Conservation (phyloP, 495 filamentous ascomycete species). For the Podospora anserina region DNA sequence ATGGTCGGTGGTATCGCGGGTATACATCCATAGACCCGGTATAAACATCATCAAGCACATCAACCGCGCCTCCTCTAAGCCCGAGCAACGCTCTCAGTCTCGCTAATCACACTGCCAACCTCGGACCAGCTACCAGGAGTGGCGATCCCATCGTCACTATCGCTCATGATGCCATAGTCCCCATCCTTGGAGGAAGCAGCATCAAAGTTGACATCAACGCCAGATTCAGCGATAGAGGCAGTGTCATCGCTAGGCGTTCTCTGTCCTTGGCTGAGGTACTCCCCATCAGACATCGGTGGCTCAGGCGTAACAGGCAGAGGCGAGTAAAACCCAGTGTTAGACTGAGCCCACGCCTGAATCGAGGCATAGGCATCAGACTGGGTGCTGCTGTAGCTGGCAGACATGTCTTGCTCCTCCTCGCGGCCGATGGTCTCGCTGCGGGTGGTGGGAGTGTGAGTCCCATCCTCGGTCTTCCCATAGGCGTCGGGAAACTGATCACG, state of each 20-base stretch:
- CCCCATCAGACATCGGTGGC: slow-evolving; percentile 40
- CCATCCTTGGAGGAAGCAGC: slow-evolving; percentile 31
- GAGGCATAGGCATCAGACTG: slow-evolving; percentile 42
- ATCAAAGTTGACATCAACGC: slow-evolving; percentile 39
- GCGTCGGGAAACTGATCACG: slow-evolving; percentile 20
- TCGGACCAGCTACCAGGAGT: slow-evolving; percentile 78
- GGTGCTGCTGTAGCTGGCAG: slow-evolving; percentile 40
- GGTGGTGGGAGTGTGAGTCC: slow-evolving; percentile 11
- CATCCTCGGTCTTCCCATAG: slow-evolving; percentile 1
- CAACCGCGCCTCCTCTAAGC: slow-evolving; percentile 22
- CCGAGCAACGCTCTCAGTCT: slow-evolving; percentile 42
- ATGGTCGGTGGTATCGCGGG: not conserved
- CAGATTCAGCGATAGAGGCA: slow-evolving; percentile 43
- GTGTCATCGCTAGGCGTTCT: slow-evolving; percentile 51
- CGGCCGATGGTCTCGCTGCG: slow-evolving; percentile 26
- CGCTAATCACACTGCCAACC: slow-evolving; percentile 69
- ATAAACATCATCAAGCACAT: slow-evolving; percentile 1
- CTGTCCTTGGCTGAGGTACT: slow-evolving; percentile 45
- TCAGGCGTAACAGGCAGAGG: slow-evolving; percentile 44
- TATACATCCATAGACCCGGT: not conserved
- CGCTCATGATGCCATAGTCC: slow-evolving; percentile 62
- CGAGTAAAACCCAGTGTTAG: slow-evolving; percentile 50
- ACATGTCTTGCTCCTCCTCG: slow-evolving; percentile 46
- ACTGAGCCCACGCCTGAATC: slow-evolving; percentile 57
- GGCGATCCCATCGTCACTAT: slow-evolving; percentile 55